These are phyloP conservation scores for Xylaria acuta DNA, from an alignment of 495 filamentous ascomycete genomes.

Conservation along the genomic window DNA sequence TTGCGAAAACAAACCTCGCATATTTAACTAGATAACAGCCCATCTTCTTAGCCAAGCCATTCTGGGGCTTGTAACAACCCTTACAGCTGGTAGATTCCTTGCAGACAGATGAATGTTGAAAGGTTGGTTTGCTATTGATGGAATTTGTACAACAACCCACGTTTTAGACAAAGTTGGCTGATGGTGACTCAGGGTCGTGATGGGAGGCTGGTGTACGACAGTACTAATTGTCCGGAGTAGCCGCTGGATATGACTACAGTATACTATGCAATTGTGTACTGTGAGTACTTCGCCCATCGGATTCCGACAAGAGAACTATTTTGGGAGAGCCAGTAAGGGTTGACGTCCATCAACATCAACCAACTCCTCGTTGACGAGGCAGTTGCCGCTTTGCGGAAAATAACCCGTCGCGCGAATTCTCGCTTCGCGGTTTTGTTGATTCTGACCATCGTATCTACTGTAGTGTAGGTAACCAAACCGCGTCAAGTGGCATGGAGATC, in stretches of 20 bases:
- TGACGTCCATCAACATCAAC: neutral
- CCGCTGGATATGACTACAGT: neutral
- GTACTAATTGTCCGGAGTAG: constrained; percentile 18
- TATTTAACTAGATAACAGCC: constrained; percentile 8
- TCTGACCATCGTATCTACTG: neutral
- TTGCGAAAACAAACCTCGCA: neutral
- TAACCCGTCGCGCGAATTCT: neutral
- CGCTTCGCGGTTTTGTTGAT: neutral
- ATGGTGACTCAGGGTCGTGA: constrained; percentile 1
- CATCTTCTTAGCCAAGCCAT: neutral
- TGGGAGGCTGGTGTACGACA: neutral
- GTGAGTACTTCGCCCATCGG: constrained; percentile 12
- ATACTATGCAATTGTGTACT: neutral
- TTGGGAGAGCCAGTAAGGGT: constrained; percentile 9
- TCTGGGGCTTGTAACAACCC: neutral
- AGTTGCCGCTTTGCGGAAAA: neutral
- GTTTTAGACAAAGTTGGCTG: constrained; percentile 4
- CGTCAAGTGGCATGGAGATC: constrained; percentile 10
- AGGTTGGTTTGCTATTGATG: neutral
- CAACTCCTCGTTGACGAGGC: neutral
- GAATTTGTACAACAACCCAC: constrained; percentile 5
- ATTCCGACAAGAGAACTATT: constrained; percentile 20
- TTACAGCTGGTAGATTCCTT: neutral
- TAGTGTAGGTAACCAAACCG: neutral
- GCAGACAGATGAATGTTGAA: neutral